Percentiles rank a stretch among this genome's conserved stretches.
Evolutionary conservation across 208 protist genomes (phyloP).

Genomic region (Tritrichomonas foetus): DNA sequence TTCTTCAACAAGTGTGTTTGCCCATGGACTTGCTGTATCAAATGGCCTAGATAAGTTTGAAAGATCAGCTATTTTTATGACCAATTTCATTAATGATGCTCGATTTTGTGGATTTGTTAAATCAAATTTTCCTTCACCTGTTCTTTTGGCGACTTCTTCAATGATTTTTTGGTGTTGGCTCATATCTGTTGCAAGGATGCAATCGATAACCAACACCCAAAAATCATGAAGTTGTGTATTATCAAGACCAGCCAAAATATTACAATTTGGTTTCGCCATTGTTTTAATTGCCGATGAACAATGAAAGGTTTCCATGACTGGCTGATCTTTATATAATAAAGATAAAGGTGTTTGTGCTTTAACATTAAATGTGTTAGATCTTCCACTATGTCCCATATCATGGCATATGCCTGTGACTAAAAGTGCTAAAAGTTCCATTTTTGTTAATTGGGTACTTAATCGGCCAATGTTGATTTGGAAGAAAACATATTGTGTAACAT

Average conservation of each 20-base stretch:
- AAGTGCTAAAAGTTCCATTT: neutral
- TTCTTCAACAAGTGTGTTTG: neutral
- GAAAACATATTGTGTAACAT: neutral
- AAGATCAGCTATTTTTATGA: neutral
- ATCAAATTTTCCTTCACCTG: neutral
- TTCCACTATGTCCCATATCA: conserved; percentile 34
- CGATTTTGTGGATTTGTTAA: neutral
- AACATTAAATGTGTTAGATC: neutral
- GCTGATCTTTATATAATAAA: conserved; percentile 4
- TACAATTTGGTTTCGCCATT: neutral
- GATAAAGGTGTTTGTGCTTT: neutral
- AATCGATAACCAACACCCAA: neutral
- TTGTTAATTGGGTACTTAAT: neutral
- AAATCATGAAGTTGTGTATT: neutral
- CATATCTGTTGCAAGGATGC: neutral
- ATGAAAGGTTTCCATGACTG: conserved; percentile 24
- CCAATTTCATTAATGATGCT: neutral
- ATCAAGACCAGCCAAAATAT: neutral
- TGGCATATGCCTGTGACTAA: neutral
- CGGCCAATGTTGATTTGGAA: neutral
- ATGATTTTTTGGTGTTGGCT: neutral
- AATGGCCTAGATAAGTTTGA: neutral
- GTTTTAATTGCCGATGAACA: conserved; percentile 26
- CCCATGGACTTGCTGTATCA: neutral
- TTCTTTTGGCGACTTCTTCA: neutral